Evolutionary conservation across 495 filamentous ascomycete species (phyloP), one percentile per base, ranked within the genome.

Genomic region (Xylaria cubensis): DNA sequence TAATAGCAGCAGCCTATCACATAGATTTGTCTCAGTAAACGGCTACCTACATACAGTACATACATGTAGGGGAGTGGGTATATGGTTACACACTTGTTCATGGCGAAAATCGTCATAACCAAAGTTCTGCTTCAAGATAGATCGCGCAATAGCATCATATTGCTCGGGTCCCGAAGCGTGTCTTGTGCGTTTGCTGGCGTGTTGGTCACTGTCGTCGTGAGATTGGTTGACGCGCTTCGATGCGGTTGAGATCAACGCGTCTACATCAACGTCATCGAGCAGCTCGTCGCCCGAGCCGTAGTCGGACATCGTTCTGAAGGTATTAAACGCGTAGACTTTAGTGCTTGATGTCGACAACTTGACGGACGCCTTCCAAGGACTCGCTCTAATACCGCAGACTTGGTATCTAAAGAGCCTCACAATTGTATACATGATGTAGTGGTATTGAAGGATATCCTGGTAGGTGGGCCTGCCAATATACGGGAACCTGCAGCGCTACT

Each of bases 91-190:
- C 36, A 86, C 85, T 68, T 90, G 88, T 71, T 86, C 84, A 41
- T 88, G 80, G 39, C 85, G 82, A 67, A 90, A 90, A 1, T 72
- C 63, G 0, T 81, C 63, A 48, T 85, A 82, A 2, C 83, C 84
- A 76, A 89, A 90, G 0, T 76, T 81, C 10, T 82, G 72, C 41
- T 79, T 80, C 3, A 90, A 77, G 1, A 83, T 78, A 4, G 71
- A 73, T 2, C 56, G 55, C 5, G 71, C 64, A 34, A 73, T 55
- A 10, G 42, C 10, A 53, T 67, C 64, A 56, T 50, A 67, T 9
- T 74, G 58, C 0, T 72, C 71, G 24, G 74, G 39, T 2, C 74
- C 55, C 17, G 77, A 67, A 4, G 50, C 46, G 9, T 72, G 69
- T n/a, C 41, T 55, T 15, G 12, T 39, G 41, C 56, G 8, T 39